Evolutionary conservation across 768 basidiomycete species (phyloP), one percentile per base, ranked within the genome.

Genomic region (Dacryopinax spathularia): DNA sequence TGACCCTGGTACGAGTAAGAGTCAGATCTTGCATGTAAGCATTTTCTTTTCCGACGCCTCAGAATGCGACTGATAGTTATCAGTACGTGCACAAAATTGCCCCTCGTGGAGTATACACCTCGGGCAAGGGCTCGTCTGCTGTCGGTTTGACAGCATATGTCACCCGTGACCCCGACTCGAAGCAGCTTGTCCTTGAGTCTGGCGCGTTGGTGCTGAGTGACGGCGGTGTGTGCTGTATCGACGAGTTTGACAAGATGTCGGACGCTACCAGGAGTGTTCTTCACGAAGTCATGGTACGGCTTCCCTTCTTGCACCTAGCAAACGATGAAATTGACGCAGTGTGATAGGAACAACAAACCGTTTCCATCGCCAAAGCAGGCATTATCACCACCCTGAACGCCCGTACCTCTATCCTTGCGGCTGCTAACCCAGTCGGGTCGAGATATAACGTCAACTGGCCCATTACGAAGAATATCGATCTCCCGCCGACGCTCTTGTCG

Each of bases 21-120:
- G 88, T 39, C 96, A 99, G 72, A 93, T 99, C 66, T 73, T 99
- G 34, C 85, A 90, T 77, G 95, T 89, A 67, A 71, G 80, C 70
- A 0, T 60, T 61, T 29, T 22, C n/a, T 27, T 18, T 2, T n/a
- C 33, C 1, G 33, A 33, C 18, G 25, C 61, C 36, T 7, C 7
- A 20, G 56, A 33, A 5, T 29, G 0, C 33, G 36, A 18, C 65
- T 69, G 18, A 69, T 18, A 60, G 60, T 10, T 36, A 22, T 2
- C 69, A 98, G 92, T 98, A 98, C 73, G 96, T 99, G 0, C 94
- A 99, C 76, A 95, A 97, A 77, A 93, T 99, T 65, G 95, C 96
- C 0, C 96, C 96, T 34, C 82, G 96, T 64, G 96, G 96, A 34
- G 95, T 99, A 7, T 99, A 91, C 74, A 91, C 96, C 0, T 96